Evolutionary conservation across 1,284 basidiomycete genomes (phyloP).

Genomic region (Cryptococcus sp.): DNA sequence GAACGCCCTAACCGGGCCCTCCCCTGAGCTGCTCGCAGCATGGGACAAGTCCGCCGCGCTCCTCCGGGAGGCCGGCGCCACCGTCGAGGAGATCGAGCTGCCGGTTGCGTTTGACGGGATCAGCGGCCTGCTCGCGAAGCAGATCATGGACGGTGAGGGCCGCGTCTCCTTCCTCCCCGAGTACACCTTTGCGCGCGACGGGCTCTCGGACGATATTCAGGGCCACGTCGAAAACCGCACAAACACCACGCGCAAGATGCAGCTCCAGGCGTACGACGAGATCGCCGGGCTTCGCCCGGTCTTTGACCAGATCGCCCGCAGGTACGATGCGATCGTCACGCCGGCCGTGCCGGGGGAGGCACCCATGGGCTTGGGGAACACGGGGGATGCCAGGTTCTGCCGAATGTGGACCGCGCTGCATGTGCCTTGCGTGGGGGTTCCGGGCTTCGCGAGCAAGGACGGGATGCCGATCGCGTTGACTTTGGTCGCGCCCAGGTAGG

Average conservation of each 20-base stretch:
- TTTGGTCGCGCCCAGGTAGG: slow-evolving; percentile 24
- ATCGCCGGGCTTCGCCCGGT: slow-evolving; percentile 21
- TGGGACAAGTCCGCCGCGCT: slow-evolving; percentile 18
- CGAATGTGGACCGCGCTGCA: slow-evolving; percentile 30
- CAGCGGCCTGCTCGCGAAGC: not conserved
- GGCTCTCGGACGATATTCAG: not conserved
- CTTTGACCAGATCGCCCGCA: slow-evolving; percentile 19
- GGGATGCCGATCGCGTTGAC: slow-evolving; percentile 31
- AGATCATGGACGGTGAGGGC: slow-evolving; percentile 16
- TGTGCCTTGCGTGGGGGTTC: slow-evolving; percentile 28
- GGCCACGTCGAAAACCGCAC: slow-evolving; percentile 15
- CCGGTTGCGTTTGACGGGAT: slow-evolving; percentile 19
- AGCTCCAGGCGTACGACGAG: slow-evolving; percentile 20
- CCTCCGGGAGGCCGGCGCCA: slow-evolving; percentile 22
- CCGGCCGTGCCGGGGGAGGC: slow-evolving; percentile 25
- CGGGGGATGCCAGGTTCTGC: slow-evolving; percentile 23
- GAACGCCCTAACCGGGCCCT: slow-evolving; percentile 5
- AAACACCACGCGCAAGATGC: slow-evolving; percentile 8
- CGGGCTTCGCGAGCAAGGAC: slow-evolving; percentile 22
- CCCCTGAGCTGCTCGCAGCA: slow-evolving; percentile 11
- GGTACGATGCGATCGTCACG: slow-evolving; percentile 28
- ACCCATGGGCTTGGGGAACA: slow-evolving; percentile 17
- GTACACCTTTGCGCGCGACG: slow-evolving; percentile 9
- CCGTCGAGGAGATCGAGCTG: slow-evolving; percentile 23
- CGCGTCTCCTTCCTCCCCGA: slow-evolving; percentile 18